These are phyloP conservation scores for Erucastrum elatum DNA, from an alignment of 345 rosid genomes.

Conservation along the genomic window DNA sequence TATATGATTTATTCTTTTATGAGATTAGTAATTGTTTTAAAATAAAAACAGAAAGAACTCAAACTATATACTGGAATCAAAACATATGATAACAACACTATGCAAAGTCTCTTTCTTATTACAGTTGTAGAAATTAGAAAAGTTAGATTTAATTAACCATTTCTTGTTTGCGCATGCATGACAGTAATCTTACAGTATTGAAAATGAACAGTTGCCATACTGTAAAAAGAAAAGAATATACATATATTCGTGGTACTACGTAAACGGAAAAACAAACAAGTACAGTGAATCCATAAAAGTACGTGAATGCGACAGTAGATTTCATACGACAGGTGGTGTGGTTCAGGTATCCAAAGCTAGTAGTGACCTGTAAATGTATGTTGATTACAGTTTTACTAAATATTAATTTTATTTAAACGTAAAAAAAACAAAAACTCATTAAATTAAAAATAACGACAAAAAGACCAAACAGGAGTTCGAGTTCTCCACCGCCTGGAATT, in stretches of 20 bases:
- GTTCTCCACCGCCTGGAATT: background rate
- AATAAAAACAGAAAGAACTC: background rate
- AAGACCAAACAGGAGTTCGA: background rate
- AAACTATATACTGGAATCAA: background rate
- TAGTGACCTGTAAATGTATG: background rate
- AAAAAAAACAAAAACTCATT: background rate
- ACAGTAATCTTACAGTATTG: background rate
- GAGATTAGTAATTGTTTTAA: too few species aligned
- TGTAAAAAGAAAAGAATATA: background rate
- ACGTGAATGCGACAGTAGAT: slow-evolving; percentile 12
- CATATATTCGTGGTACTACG: background rate
- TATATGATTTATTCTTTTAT: background rate
- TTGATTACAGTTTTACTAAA: slow-evolving; percentile 5
- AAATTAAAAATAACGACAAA: slow-evolving; percentile 1
- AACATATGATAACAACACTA: background rate
- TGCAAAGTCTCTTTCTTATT: background rate
- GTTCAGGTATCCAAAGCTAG: slow-evolving; percentile 15
- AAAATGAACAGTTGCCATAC: slow-evolving; percentile 1
- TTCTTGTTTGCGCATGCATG: background rate
- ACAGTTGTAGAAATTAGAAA: background rate
- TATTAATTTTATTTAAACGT: background rate
- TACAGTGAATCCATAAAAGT: background rate
- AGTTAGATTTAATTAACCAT: background rate
- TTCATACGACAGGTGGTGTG: slow-evolving; percentile 9
- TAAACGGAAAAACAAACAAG: slow-evolving; percentile 6